phyloP scores from a whole-genome alignment of 1,139 yeast genomes.

The Pneumocystis oryctolagi region DNA sequence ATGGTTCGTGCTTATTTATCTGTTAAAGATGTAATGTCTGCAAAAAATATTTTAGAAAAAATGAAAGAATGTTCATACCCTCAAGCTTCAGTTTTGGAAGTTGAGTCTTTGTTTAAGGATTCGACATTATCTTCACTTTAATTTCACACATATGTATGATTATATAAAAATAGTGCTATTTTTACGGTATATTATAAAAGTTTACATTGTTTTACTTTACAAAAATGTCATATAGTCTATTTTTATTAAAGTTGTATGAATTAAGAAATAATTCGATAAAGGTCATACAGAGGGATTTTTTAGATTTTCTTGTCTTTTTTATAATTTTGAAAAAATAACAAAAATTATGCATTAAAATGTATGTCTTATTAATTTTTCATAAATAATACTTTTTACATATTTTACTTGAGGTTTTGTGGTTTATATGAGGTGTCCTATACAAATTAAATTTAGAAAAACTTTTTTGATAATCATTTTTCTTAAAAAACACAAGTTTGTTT shows the following conservation, averaged over 20 bases:
- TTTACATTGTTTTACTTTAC: conserved; percentile 1
- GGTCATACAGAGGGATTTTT: no score
- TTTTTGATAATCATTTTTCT: no score
- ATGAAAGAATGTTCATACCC: conserved; percentile 23
- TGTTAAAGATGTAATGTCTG: conserved; percentile 19
- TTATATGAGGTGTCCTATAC: no score
- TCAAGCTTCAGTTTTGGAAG: conserved; percentile 20
- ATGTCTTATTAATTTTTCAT: no score
- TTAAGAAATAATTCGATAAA: conserved; percentile 70
- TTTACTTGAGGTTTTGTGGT: no score
- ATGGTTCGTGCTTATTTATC: conserved; percentile 25
- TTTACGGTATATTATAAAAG: background rate
- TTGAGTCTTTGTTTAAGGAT: conserved; percentile 5
- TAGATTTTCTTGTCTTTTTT: no score
- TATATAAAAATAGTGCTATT: background rate
- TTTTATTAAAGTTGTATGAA: conserved; percentile 92
- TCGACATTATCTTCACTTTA: background rate
- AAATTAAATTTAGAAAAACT: no score
- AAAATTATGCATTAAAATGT: no score
- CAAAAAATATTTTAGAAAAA: conserved; percentile 19
- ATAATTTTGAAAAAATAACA: no score
- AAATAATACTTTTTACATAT: no score
- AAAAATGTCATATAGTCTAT: conserved; percentile 80
- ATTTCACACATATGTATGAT: background rate
- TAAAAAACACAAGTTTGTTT: no score